Evolutionary conservation across 2,329 filamentous ascomycete species (phyloP), one percentile per base, ranked within the genome.

Genomic region (Aspergillus fischeri): DNA sequence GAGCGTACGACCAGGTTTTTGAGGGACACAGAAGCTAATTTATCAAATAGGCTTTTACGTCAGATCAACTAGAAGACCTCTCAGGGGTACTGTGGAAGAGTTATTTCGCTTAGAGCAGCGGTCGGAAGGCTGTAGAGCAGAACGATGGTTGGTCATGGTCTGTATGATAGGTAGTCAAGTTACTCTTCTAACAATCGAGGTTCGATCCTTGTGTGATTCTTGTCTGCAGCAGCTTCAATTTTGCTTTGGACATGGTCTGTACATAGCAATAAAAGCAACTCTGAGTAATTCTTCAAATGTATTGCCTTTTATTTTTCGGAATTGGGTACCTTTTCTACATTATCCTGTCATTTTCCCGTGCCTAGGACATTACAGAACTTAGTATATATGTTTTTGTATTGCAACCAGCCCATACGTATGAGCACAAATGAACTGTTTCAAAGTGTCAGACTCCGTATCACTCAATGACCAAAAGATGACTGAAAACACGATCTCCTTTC

Each of bases 71-170:
- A 10, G 94, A 97, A 74, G 93, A 97, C 70, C 75, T 99, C 58
- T 92, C 97, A 68, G 94, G 94, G 53, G 95, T 99, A 50, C 80
- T 99, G 53, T 99, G 94, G 94, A 99, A 99, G 87, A 97, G 93
- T 75, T 99, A 99, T 73, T 99, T 99, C 79, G 95, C 92, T 44
- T 96, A 79, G 49, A 27, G 21, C 11, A 17, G 10, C 20, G 24
- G 32, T 8, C 32, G 5, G 14, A 17, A 38, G 14, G 4, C 32
- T 45, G 8, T 49, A 25, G 35, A 49, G 38, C 20, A n/a, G n/a
- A 20, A 49, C 10, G 44, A 8, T n/a, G 11, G 14, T 14, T 17
- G 14, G 32, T 38, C 14, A 38, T n/a, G 14, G 14, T 38, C 32
- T 38, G 14, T 38, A 38, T 38, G 32, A 38, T 38, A 38, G 32